phyloP scores from a whole-genome alignment of 805 yeast genomes.

The Candida gorgasii region DNA sequence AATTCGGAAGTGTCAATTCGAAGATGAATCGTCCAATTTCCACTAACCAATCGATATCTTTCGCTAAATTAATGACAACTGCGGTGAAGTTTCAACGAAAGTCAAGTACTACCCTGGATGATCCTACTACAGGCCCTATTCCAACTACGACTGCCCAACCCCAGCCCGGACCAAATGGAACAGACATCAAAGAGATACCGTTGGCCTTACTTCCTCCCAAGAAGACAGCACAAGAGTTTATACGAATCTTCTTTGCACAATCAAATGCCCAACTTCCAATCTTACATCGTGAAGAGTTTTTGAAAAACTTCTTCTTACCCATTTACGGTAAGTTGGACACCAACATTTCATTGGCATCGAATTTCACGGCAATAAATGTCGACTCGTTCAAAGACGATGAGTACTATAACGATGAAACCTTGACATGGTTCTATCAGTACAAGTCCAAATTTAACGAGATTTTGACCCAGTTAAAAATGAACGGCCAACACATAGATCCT shows the following conservation, averaged over 20 bases:
- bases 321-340: conserved; percentile 69
- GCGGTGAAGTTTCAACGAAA: conserved; percentile 59
- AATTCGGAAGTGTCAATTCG: conserved; percentile 13
- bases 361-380: conserved; percentile 48
- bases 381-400: conserved; percentile 19
- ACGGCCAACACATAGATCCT: conserved; percentile 24
- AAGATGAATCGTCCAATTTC: conserved; percentile 5
- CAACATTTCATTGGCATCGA: conserved; percentile 57
- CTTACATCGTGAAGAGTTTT: conserved; percentile 76
- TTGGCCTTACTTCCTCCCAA: conserved; percentile 69
- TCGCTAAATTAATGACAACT: conserved; percentile 74
- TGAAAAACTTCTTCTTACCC: conserved; percentile 68
- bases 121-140: conserved; percentile 13
- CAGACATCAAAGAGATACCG: conserved; percentile 13
- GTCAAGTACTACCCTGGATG: conserved; percentile 9
- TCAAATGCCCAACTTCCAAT: conserved; percentile 84
- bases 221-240: conserved; percentile 62
- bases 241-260: conserved; percentile 70
- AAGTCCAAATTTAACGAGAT: conserved; percentile 27
- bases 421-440: conserved; percentile 51
- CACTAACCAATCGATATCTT: conserved; percentile 47
- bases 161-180: no score
- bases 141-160: conserved; percentile 11
- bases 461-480: conserved; percentile 7
- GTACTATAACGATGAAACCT: conserved; percentile 24